Conservation (phyloP, 805 yeast genomes). For the Blastobotrys robertii region DNA sequence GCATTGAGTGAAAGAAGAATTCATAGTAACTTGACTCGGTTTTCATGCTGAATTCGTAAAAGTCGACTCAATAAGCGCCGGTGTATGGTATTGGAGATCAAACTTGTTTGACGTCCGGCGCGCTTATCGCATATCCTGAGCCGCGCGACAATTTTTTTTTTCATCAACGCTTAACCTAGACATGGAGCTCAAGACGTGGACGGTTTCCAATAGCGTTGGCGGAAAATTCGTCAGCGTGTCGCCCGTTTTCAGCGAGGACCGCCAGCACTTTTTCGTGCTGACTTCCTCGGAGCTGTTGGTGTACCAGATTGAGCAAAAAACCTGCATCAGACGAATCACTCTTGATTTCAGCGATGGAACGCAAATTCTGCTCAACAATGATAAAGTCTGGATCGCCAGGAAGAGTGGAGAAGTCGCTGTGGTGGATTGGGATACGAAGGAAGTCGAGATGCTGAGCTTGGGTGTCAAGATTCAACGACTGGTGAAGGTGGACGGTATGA, state of each 20-base stretch:
- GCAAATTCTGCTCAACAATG: slow-evolving; percentile 23
- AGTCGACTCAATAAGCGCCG: no score
- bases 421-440: slow-evolving; percentile 20
- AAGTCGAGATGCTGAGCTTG: neutral
- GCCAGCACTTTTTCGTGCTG: slow-evolving; percentile 25
- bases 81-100: no score
- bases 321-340: slow-evolving; percentile 26
- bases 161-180: no score
- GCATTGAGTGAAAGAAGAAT: no score
- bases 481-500: neutral
- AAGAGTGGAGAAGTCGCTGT: slow-evolving; percentile 17
- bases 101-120: no score
- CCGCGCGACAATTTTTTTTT: neutral
- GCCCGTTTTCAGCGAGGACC: slow-evolving; percentile 29
- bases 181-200: neutral
- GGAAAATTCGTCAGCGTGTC: slow-evolving; percentile 28
- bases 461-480: neutral
- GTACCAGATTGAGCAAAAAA: slow-evolving; percentile 27
- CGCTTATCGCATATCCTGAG: neutral
- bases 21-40: no score
- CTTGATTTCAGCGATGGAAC: slow-evolving; percentile 24
- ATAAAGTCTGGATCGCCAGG: slow-evolving; percentile 23
- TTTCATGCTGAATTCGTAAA: no score
- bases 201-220: slow-evolving; percentile 25
- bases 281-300: slow-evolving; percentile 29